Evolutionary conservation across 148 eudicot species (phyloP).

Genomic region (Rhododendron williamsianum): DNA sequence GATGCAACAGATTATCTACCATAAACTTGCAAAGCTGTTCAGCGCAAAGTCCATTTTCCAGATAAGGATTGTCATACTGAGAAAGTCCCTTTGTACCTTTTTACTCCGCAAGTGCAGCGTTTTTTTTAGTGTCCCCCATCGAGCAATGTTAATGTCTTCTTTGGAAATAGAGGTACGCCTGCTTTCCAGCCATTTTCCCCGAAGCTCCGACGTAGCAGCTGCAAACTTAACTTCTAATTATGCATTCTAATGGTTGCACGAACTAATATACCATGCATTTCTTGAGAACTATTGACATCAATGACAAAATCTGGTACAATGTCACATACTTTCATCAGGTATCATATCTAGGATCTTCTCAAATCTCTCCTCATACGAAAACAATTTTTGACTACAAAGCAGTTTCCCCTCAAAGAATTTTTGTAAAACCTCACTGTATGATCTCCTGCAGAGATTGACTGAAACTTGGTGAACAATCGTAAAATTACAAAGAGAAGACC

Average conservation of each 20-base stretch:
- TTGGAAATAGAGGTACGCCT: slow-evolving; percentile 49
- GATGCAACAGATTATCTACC: background rate
- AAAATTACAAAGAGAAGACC: background rate
- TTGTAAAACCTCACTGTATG: slow-evolving; percentile 64
- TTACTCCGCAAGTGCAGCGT: slow-evolving; percentile 59
- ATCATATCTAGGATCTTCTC: slow-evolving; percentile 84
- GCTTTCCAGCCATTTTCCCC: slow-evolving; percentile 75
- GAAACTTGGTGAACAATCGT: background rate
- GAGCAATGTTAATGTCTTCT: slow-evolving; percentile 47
- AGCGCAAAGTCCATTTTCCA: background rate
- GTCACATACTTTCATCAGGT: slow-evolving; percentile 74
- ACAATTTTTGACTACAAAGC: slow-evolving; percentile 52
- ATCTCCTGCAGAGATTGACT: slow-evolving; percentile 55
- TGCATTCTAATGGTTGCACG: background rate
- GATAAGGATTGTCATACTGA: background rate
- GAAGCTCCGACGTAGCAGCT: slow-evolving; percentile 71
- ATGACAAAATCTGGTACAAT: background rate
- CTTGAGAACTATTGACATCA: background rate
- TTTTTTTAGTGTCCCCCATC: slow-evolving; percentile 77
- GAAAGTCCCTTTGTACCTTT: slow-evolving; percentile 38
- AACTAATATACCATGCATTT: background rate
- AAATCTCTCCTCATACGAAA: slow-evolving; percentile 65
- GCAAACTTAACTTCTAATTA: slow-evolving; percentile 19
- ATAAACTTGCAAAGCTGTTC: background rate
- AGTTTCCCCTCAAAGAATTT: slow-evolving; percentile 55